Evolutionary conservation across 345 rosid species (phyloP).

Genomic region (Brassica rapa): DNA sequence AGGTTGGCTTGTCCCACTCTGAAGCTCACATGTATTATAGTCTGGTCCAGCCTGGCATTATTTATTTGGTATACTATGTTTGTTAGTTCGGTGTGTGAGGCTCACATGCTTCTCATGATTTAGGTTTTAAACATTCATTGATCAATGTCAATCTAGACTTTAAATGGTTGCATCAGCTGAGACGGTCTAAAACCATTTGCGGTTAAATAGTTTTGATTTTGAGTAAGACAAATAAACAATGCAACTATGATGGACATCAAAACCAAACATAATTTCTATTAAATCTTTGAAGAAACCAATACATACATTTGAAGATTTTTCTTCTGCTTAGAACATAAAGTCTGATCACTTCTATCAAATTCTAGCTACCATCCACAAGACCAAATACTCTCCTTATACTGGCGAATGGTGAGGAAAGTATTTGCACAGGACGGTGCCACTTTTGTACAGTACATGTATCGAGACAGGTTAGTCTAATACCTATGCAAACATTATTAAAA

Average conservation of each 20-base stretch:
- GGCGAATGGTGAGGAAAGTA: too few relatives aligned
- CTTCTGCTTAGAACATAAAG: not conserved
- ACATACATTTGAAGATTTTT: not conserved
- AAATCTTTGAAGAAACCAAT: not conserved
- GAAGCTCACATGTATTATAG: not conserved
- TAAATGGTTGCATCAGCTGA: not conserved
- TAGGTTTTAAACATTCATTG: not conserved
- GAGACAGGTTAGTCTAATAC: too few relatives aligned
- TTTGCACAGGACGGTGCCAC: too few relatives aligned
- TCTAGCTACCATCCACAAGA: conserved; percentile 15
- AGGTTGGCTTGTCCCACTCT: not conserved
- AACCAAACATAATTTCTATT: not conserved
- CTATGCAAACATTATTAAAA: too few relatives aligned
- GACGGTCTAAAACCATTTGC: not conserved
- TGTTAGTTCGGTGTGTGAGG: not conserved
- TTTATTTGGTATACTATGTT: not conserved
- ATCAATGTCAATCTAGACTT: not conserved
- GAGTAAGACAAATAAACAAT: not conserved
- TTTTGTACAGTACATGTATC: too few relatives aligned
- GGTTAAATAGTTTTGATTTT: not conserved
- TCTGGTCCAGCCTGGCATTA: not conserved
- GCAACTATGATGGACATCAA: not conserved
- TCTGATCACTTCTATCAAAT: not conserved
- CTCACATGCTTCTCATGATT: not conserved
- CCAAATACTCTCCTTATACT: not conserved